Percentiles rank a stretch among this genome's conserved stretches.
Evolutionary conservation across 306 rosid genomes (phyloP).

Genomic region (Cicer bijugum): DNA sequence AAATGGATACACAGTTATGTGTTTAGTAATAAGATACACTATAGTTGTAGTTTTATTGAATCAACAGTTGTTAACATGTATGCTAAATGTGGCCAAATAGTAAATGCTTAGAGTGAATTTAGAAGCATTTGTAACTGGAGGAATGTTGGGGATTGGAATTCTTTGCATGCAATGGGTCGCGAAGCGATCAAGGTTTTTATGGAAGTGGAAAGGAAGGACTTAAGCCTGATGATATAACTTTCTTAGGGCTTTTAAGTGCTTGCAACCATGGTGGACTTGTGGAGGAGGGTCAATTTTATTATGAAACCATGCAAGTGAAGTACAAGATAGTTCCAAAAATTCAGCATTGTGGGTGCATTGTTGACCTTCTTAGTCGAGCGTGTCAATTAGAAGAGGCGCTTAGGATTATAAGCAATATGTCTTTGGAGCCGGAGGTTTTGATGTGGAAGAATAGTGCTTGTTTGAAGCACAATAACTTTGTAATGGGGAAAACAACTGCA

Average conservation of each 20-base stretch:
- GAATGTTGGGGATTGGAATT: slow-evolving; percentile 60
- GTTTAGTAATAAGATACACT: slow-evolving; percentile 39
- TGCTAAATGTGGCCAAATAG: slow-evolving; percentile 64
- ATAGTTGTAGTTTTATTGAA: slow-evolving; percentile 47
- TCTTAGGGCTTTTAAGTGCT: slow-evolving; percentile 58
- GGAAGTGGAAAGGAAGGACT: slow-evolving; percentile 51
- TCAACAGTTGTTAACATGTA: slow-evolving; percentile 64
- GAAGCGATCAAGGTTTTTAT: slow-evolving; percentile 52
- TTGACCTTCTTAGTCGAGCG: slow-evolving; percentile 57
- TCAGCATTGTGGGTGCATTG: slow-evolving; percentile 60
- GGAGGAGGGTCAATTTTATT: slow-evolving; percentile 54
- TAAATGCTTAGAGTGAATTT: slow-evolving; percentile 55
- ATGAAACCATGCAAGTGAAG: slow-evolving; percentile 60
- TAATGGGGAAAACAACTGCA: slow-evolving; percentile 50
- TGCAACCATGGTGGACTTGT: slow-evolving; percentile 65
- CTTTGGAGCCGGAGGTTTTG: slow-evolving; percentile 55
- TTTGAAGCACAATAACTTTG: slow-evolving; percentile 48
- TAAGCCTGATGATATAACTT: slow-evolving; percentile 57
- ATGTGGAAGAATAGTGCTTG: slow-evolving; percentile 63
- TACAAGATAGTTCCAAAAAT: slow-evolving; percentile 55
- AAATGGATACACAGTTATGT: slow-evolving; percentile 59
- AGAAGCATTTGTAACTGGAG: slow-evolving; percentile 43
- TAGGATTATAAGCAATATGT: slow-evolving; percentile 48
- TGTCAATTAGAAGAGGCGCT: slow-evolving; percentile 56
- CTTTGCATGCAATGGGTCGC: slow-evolving; percentile 57